A percentile compares a stretch with the other conserved stretches of the same genome.
Evolutionary conservation across 768 basidiomycete species (phyloP).

Genomic region (Mycena capillaripes): DNA sequence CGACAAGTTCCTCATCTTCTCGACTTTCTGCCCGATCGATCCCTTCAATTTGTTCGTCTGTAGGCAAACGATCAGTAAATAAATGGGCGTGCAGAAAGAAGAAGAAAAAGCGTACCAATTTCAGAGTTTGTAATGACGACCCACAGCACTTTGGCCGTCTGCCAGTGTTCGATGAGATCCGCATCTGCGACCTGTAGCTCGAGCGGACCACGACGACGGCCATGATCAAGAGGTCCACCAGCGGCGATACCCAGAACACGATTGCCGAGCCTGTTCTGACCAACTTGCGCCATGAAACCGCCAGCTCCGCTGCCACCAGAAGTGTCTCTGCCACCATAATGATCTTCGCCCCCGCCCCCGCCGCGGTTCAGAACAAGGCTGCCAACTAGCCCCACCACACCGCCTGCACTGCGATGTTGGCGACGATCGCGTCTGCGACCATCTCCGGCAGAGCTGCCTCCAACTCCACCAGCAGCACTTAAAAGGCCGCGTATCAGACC

Average conservation of each 20-base stretch:
- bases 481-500: not conserved
- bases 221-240: not conserved
- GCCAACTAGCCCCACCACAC: too few relatives aligned
- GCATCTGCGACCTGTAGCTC: conserved; percentile 36
- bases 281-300: not conserved
- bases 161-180: conserved; percentile 40
- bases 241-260: not conserved
- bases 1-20: conserved; percentile 23
- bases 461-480: conserved; percentile 2
- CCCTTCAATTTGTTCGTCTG: conserved; percentile 38
- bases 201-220: conserved; percentile 1
- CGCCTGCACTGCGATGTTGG: too few relatives aligned
- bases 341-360: not conserved
- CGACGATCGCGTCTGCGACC: not conserved
- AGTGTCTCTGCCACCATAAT: not conserved
- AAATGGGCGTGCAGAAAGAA: not conserved
- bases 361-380: too few relatives aligned
- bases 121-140: conserved; percentile 41
- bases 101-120: conserved; percentile 27
- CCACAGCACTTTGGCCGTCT: conserved; percentile 38
- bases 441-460: too few relatives aligned
- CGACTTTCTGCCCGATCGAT: conserved; percentile 39
- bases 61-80: not conserved
- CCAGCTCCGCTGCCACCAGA: not conserved
- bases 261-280: conserved; percentile 2